Base-by-base conservation (phyloP, 805 yeast genomes). In the Komagataella pastoris region DNA sequence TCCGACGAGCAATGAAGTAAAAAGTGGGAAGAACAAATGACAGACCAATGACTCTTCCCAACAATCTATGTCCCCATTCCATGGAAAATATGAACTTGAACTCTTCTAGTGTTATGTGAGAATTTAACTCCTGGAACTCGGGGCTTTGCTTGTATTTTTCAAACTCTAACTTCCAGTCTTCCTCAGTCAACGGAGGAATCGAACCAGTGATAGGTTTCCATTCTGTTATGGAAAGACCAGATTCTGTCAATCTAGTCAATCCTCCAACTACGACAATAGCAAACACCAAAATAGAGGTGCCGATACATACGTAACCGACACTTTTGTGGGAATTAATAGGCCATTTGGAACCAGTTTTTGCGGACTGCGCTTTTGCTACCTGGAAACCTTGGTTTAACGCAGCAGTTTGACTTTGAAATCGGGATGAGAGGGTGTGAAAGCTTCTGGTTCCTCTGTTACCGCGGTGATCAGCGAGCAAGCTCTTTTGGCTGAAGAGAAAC, bases 121-220 rank as follows among this genome's bases (percentile, higher is more conserved):
- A 83, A 69, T 95, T 93, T 56, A 93, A 74, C 59, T 83, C 86
- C 63, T 83, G 79, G 66, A 88, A 93, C 64, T 93, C 99, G 0
- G 99, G 99, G 1, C 95, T 84, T 18, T 77, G 76, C 59, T 83
- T 73, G 66, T 93, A 93, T 61, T 88, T 85, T 24, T 65, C 71
- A 61, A 93, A 93, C 64, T 91, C 97, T 21, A 60, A 77, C 58
- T 79, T 82, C 99, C 99, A 93, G 55, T 93, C 90, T 49, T 70
- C 69, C 59, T 88, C 81, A 54, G 69, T 79, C 60, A 85, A 62
- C 0, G 99, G 99, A 2, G 99, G 99, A 12, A 93, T 66, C 1
- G 95, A 71, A 48, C 99, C 99, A 0, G 99, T 88, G 24, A 93
- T 89, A 1, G 99, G 99, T 65, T 83, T 88, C 99, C 99, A 93